Base-by-base conservation (phyloP, 352 stramenopile species). In the Globisporangium recalcitrans region DNA sequence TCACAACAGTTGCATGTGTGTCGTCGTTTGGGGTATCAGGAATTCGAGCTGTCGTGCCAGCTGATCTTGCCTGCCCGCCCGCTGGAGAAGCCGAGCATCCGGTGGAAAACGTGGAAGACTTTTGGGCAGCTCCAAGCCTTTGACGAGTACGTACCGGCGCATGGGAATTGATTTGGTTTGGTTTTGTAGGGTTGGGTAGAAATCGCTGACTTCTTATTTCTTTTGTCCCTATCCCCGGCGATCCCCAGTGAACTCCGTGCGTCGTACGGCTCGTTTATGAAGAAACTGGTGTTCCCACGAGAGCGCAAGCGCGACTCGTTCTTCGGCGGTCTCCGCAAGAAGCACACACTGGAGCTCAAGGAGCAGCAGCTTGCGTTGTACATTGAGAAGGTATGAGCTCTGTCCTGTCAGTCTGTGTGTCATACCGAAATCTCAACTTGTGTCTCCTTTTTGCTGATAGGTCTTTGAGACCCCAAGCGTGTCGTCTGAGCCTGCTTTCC, bases 41-140 rank as follows among this genome's bases (percentile, higher is more conserved):
- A 90, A 59, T 88, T 85, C 52, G 83, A 91, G 64, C 52, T 93
- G 38, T 87, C 81, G 52, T 91, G 81, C 36, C 80, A 93, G 57
- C 63, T 91, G 48, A 55, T 85, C 38, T 67, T 89, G 47, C 78
- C 73, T 31, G 60, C 69, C 42, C 72, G 78, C 14, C 59, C 72
- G 6, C 58, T 88, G 19, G 77, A 87, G 46, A 85, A 90, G 61
- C 78, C 78, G 13, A 88, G 82, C 52, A 84, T 90, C 58, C 79
- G 80, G 44, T 93, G 83, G 83, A 93, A 88, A 56, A 70, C 76
- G 8, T 93, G 83, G 83, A 88, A 88, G 52, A 80, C 80, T 4
- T 78, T 80, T n/a, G 58, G 71, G 19, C 72, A 93, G 61, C 65
- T 91, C 5, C 83, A 90, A 52, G 58, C 69, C 0, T 87, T 93